A percentile compares a stretch with the other conserved stretches of the same genome.
Conservation (phyloP, 768 basidiomycete species). For the Naganishia vaughanmartiniae region DNA sequence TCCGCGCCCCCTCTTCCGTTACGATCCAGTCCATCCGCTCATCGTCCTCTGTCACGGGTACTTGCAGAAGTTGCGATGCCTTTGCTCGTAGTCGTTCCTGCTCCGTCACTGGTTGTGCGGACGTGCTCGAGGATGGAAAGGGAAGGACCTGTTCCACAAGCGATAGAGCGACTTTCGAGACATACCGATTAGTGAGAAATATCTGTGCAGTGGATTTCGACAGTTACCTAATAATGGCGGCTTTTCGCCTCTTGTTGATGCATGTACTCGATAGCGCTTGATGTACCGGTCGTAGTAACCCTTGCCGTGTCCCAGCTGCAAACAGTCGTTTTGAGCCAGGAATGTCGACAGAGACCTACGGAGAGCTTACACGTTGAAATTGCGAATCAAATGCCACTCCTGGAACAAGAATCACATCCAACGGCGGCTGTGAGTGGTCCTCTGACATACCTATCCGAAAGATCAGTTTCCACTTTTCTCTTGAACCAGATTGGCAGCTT, state of each 20-base stretch:
- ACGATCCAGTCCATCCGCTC: constrained; percentile 15
- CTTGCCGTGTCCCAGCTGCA: constrained; percentile 33
- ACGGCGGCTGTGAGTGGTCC: not conserved
- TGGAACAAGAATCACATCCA: constrained; percentile 30
- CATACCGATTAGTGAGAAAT: not conserved
- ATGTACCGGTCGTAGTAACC: constrained; percentile 33
- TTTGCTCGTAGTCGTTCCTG: constrained; percentile 11
- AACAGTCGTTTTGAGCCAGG: not conserved
- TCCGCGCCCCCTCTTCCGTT: not conserved
- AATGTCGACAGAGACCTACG: not conserved
- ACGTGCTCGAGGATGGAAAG: not conserved
- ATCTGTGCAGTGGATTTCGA: not conserved
- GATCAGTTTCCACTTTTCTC: not conserved
- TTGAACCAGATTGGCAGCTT: not conserved
- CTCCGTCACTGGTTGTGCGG: not conserved
- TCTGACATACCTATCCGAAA: not conserved
- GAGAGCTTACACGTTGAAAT: constrained; percentile 27
- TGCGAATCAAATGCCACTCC: constrained; percentile 26
- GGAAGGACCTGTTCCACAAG: constrained; percentile 12
- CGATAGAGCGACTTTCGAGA: constrained; percentile 1
- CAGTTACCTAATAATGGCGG: constrained; percentile 27
- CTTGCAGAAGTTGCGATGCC: not conserved
- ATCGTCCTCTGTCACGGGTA: constrained; percentile 13
- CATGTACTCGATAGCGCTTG: constrained; percentile 22
- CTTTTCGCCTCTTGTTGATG: constrained; percentile 14